Base-by-base conservation (phyloP, 2,329 filamentous ascomycete species). In the Capronia coronata region DNA sequence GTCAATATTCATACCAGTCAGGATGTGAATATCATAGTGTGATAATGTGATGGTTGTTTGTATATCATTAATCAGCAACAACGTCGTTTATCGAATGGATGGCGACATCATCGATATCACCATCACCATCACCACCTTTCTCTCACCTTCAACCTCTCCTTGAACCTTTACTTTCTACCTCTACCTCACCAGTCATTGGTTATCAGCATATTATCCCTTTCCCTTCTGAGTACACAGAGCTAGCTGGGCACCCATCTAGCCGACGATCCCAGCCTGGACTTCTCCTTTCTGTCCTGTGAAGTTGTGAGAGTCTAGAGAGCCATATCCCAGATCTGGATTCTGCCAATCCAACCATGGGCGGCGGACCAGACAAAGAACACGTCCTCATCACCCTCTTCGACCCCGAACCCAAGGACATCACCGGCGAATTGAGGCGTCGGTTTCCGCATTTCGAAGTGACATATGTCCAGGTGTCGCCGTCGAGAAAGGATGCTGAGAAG, bases 381-480 rank as follows among this genome's bases (percentile, higher is more conserved):
- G 65, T 78, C 29, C 65, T 77, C 19, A 64, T 68, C 53, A 61
- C 71, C 16, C 57, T 75, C 1, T 69, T 70, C 1, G 68, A 67
- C 46, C 65, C 69, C 5, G 67, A 71, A 46, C 68, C 71, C n/a
- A 63, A 62, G 19, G 57, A 63, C 1, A 57, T 71, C 21, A 54
- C 72, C 23, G 63, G 63, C 40, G 59, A 61, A 43, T 67, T 74
- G 46, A 68, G 61, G 30, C 62, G 63, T 42, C 70, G 65, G 45
- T 75, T 68, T 64, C 75, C 68, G 5, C 59, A 70, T 59, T 65
- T 75, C 52, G 65, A 72, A n/a, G 62, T 77, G 43, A 67, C 64
- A 8, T 76, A 68, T 54, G 55, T 65, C 41, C 52, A 66, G 35
- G 55, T 68, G 22, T 55, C 57, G 6, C 43, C 38, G 54, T 57